Evolutionary conservation across 2,329 filamentous ascomycete genomes (phyloP).

Genomic region (Aspergillus luchuensis): DNA sequence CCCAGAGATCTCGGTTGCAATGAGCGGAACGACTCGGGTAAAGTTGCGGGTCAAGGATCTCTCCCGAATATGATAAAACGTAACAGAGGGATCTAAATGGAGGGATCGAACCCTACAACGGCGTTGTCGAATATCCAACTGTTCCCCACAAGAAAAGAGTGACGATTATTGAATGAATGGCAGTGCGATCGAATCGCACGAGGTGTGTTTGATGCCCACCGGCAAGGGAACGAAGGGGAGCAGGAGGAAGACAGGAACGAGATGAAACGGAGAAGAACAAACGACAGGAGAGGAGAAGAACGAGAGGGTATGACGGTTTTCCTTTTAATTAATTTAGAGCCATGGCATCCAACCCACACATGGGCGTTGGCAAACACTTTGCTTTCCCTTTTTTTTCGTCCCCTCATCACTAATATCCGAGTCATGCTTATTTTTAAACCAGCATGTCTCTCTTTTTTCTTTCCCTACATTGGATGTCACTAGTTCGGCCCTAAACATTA

Average conservation of each 20-base stretch:
- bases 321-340: conserved; percentile 1
- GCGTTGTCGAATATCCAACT: not conserved
- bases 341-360: not conserved
- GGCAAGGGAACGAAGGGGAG: conserved; percentile 13
- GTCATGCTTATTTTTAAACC: conserved; percentile 6
- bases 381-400: conserved; percentile 1
- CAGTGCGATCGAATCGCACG: conserved; percentile 33
- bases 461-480: conserved; percentile 2
- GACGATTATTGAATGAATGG: conserved; percentile 30
- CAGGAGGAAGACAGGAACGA: not conserved
- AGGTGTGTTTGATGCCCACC: conserved; percentile 19
- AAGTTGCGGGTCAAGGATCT: conserved; percentile 6
- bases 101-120: not conserved
- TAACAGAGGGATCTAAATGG: conserved; percentile 10
- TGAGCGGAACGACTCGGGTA: conserved; percentile 10
- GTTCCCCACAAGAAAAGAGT: conserved; percentile 19
- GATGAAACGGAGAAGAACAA: conserved; percentile 11
- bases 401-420: not conserved
- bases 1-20: conserved; percentile 17
- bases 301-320: conserved; percentile 26
- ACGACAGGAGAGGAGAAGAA: conserved; percentile 6
- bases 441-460: conserved; percentile 6
- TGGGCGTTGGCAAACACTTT: too few species aligned
- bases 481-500: conserved; percentile 10
- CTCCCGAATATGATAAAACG: conserved; percentile 9